These are phyloP conservation scores for Neofusicoccum laricinum DNA, from an alignment of 2,329 filamentous ascomycete genomes.

Conservation along the genomic window DNA sequence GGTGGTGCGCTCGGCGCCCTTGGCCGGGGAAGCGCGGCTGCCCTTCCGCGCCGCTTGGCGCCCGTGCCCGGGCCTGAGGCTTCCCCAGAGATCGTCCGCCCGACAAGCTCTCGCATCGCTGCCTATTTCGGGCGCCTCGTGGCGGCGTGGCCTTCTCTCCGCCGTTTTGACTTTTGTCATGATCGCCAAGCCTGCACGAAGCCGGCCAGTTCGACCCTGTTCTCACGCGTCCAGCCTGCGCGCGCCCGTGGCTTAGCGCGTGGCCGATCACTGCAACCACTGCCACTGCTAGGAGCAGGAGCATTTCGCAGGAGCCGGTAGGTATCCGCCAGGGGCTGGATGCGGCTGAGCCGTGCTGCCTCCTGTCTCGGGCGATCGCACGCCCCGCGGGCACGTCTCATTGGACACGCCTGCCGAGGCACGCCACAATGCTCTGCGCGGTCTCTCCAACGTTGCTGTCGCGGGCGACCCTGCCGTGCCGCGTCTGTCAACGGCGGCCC, in stretches of 20 bases:
- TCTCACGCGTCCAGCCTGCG: background rate
- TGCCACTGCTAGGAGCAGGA: background rate
- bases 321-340: background rate
- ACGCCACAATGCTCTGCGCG: background rate
- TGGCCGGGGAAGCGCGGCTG: background rate
- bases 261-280: background rate
- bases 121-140: background rate
- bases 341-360: slow-evolving; percentile 1
- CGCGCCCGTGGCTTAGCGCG: background rate
- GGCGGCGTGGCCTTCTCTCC: background rate
- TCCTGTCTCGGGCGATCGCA: background rate
- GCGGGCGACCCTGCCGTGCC: background rate
- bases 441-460: background rate
- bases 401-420: background rate
- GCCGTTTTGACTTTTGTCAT: background rate
- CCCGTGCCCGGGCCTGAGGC: background rate
- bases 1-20: background rate
- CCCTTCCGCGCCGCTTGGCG: background rate
- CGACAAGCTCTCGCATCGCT: background rate
- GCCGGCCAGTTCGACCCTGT: background rate
- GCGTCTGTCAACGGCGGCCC: background rate
- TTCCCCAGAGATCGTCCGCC: background rate
- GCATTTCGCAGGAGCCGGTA: background rate
- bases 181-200: background rate
- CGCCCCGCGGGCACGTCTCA: background rate